Base-by-base conservation (phyloP, 1,139 yeast species). In the Saccharomyces hybrid region DNA sequence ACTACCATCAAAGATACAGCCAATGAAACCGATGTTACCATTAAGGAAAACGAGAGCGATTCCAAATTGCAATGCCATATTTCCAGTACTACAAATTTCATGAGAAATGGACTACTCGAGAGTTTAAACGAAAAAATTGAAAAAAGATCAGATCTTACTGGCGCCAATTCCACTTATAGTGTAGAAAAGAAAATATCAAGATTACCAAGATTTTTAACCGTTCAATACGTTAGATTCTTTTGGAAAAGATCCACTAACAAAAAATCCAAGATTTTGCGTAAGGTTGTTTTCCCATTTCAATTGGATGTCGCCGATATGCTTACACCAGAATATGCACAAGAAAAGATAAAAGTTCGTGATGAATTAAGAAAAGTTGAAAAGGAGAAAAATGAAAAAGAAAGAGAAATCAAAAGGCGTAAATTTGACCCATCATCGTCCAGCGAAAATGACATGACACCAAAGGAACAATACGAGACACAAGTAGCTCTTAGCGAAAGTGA, bases 221-320 rank as follows among this genome's bases (percentile, higher is more conserved):
- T 95, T 50, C 96, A 93, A 70, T 93, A 88, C 71, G 95, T 93
- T 61, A 80, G 99, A 66, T 93, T 93, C 70, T 93, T 83, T 72
- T 93, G 99, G 99, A 88, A 95, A 70, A 81, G 93, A 66, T 96
- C 93, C 57, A 88, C 95, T 7, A 84, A 82, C 62, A 88, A 86
- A 73, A 93, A 93, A 75, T 87, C 96, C 34, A 93, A 93, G 74
- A 93, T 93, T 69, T 77, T 93, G 70, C 84, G 99, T 68, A 90
- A 86, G 72, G 99, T 93, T 30, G 88, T 86, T 59, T 93, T 95
- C 73, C 99, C 99, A 49, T 88, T 90, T 73, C 95, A 88, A 69
- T 77, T 91, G 57, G 99, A 93, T 69, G 78, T 90, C 49, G 80
- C 93, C 14, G 98, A 91, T 66, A 76, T 91, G 74, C 79, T 95